These are phyloP conservation scores for Cucumis cinereus DNA, from an alignment of 306 rosid genomes.

Conservation along the genomic window DNA sequence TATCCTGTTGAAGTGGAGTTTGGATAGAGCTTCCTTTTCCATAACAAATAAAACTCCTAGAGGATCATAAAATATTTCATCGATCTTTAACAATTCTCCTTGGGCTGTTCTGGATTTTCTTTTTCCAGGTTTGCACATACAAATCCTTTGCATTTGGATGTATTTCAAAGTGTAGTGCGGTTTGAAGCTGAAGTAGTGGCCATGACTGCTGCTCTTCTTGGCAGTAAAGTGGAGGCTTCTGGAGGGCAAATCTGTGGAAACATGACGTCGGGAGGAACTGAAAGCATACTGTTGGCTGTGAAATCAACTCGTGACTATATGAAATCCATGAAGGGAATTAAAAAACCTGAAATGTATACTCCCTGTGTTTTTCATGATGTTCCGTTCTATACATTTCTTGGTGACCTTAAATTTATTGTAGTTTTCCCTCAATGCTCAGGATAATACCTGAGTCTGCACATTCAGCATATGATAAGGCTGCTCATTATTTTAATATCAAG, in stretches of 20 bases:
- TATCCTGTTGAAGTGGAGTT: not conserved
- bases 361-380: slow-evolving; percentile 1
- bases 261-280: slow-evolving; percentile 99
- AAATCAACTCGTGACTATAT: slow-evolving; percentile 90
- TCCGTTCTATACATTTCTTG: slow-evolving; percentile 7
- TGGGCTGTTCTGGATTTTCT: not conserved
- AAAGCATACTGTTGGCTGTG: slow-evolving; percentile 83
- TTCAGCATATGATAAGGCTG: slow-evolving; percentile 96
- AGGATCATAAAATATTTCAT: not conserved
- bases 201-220: slow-evolving; percentile 86
- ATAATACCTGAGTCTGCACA: slow-evolving; percentile 90
- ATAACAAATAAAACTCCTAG: not conserved
- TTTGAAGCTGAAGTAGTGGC: slow-evolving; percentile 96
- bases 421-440: slow-evolving; percentile 34
- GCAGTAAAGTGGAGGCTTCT: slow-evolving; percentile 62
- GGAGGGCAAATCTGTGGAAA: slow-evolving; percentile 91
- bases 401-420: slow-evolving; percentile 3
- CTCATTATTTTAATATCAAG: slow-evolving; percentile 88
- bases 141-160: slow-evolving; percentile 92
- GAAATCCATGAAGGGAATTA: slow-evolving; percentile 71
- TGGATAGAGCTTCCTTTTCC: not conserved
- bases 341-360: slow-evolving; percentile 77
- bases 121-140: slow-evolving; percentile 91
- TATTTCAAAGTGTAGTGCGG: slow-evolving; percentile 66
- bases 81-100: not conserved